Evolutionary conservation across 306 rosid species (phyloP).

Genomic region (Boehmeria nivea): DNA sequence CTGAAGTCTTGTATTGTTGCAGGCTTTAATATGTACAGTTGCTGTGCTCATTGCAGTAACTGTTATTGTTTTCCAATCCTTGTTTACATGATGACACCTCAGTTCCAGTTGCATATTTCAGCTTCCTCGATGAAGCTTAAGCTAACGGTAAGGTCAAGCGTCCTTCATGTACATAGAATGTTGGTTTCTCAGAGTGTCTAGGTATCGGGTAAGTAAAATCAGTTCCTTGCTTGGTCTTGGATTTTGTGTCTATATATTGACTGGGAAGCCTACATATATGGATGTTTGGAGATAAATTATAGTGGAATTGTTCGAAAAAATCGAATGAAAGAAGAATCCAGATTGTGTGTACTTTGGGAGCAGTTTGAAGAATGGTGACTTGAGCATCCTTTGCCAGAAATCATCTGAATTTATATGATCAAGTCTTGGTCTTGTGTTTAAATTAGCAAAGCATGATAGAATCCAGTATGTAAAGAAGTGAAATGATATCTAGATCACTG

Average conservation of each 20-base stretch:
- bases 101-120: no score
- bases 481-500: not conserved
- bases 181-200: slow-evolving; percentile 8
- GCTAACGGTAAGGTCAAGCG: no score
- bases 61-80: slow-evolving; percentile 27
- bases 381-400: not conserved
- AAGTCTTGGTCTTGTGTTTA: not conserved
- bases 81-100: slow-evolving; percentile 21
- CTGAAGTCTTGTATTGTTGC: slow-evolving; percentile 27
- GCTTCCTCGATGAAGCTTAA: no score
- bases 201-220: slow-evolving; percentile 9
- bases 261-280: slow-evolving; percentile 2
- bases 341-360: not conserved
- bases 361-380: not conserved
- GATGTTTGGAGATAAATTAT: slow-evolving; percentile 4
- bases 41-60: slow-evolving; percentile 30
- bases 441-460: not conserved
- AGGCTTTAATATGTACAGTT: slow-evolving; percentile 59
- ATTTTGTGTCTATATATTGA: slow-evolving; percentile 11
- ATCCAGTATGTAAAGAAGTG: not conserved
- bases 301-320: not conserved
- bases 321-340: not conserved
- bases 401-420: not conserved
- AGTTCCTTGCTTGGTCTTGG: not conserved
- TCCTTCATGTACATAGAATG: no score